Evolutionary conservation across 2,329 filamentous ascomycete species (phyloP).

Genomic region (Exophiala phaeomuriformis): DNA sequence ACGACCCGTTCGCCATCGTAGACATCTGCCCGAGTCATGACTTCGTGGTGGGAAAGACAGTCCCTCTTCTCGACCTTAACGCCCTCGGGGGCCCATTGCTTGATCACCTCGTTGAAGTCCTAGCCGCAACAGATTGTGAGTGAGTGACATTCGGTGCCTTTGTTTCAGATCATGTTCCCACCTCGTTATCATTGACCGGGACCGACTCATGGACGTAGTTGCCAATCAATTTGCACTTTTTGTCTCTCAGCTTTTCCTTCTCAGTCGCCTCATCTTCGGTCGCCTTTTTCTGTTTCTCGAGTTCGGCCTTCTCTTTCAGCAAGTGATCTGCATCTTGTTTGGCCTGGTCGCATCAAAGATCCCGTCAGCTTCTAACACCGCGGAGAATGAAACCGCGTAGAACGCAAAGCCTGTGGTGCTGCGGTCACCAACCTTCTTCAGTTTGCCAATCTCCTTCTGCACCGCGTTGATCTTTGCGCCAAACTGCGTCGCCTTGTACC

Average conservation of each 20-base stretch:
- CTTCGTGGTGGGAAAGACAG: conserved; percentile 86
- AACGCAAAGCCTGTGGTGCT: not conserved
- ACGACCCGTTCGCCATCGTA: conserved; percentile 89
- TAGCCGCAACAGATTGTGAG: conserved; percentile 25
- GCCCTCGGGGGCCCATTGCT: conserved; percentile 73
- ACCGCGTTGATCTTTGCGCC: conserved; percentile 78
- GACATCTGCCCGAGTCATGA: conserved; percentile 77
- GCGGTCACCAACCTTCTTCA: conserved; percentile 63
- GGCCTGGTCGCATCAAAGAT: conserved; percentile 41
- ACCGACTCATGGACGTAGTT: conserved; percentile 89
- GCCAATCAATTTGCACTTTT: conserved; percentile 76
- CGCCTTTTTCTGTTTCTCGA: conserved; percentile 76
- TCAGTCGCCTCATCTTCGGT: conserved; percentile 65
- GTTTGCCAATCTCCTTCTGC: conserved; percentile 81
- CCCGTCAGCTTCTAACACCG: no score
- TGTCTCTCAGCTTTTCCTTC: conserved; percentile 67
- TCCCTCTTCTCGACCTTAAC: conserved; percentile 66
- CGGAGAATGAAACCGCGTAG: no score
- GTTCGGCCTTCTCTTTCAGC: conserved; percentile 65
- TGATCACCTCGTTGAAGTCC: conserved; percentile 73
- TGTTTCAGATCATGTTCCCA: conserved; percentile 29
- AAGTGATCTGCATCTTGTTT: conserved; percentile 83
- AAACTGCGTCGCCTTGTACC: conserved; percentile 72
- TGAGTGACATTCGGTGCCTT: not conserved
- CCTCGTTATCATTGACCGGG: conserved; percentile 73